phyloP scores from a whole-genome alignment of 345 rosid genomes.

The Boechera divaricarpa region DNA sequence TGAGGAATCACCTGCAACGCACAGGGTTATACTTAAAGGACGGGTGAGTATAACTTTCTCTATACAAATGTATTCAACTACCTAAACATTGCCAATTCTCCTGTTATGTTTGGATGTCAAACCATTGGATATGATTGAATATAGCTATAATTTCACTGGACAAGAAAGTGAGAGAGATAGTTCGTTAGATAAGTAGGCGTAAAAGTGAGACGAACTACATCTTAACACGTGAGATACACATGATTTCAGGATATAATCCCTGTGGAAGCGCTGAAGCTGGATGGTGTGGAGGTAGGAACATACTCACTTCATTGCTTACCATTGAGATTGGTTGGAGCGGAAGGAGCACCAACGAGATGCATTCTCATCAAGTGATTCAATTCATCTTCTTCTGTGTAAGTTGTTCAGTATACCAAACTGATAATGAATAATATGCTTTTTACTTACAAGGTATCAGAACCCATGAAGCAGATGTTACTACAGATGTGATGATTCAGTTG shows the following conservation, averaged over 20 bases:
- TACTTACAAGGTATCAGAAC: conserved; percentile 2
- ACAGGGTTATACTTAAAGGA: conserved; percentile 43
- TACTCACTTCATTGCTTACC: conserved; percentile 78
- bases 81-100: conserved; percentile 1
- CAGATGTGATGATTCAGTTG: conserved; percentile 6
- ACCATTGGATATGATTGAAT: conserved; percentile 7
- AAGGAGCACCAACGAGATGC: conserved; percentile 78
- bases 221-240: background rate
- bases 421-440: conserved; percentile 11
- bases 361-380: conserved; percentile 66
- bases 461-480: conserved; percentile 6
- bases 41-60: conserved; percentile 37
- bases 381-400: conserved; percentile 10
- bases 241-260: conserved; percentile 61
- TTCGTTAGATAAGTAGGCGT: conserved; percentile 6
- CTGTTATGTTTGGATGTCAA: conserved; percentile 16
- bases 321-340: conserved; percentile 65
- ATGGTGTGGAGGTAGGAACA: conserved; percentile 60
- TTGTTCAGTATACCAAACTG: background rate
- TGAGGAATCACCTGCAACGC: conserved; percentile 50
- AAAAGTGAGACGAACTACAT: conserved; percentile 4
- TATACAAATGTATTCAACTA: background rate
- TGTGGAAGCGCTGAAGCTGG: conserved; percentile 72
- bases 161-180: conserved; percentile 18
- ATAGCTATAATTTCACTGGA: conserved; percentile 17